These are phyloP conservation scores for Circinella minor DNA, from an alignment of 371 early-diverging fungal genomes.

Conservation along the genomic window DNA sequence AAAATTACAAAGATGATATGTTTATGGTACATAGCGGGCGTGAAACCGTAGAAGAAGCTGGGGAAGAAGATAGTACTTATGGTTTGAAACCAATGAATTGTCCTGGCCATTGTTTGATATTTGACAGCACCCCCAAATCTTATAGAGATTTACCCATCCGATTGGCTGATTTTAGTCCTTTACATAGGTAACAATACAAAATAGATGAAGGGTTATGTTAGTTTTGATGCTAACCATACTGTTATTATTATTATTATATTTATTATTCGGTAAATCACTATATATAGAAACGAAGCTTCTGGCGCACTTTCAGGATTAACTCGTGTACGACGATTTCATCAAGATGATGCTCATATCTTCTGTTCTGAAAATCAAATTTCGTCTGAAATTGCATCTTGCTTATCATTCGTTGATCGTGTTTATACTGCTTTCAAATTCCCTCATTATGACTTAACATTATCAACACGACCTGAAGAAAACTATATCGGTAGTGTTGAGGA, in stretches of 20 bases:
- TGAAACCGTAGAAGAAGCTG: constrained; percentile 36
- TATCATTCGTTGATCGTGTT: constrained; percentile 89
- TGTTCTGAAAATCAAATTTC: constrained; percentile 79
- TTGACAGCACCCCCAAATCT: constrained; percentile 80
- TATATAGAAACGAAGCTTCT: constrained; percentile 83
- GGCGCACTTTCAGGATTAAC: constrained; percentile 95
- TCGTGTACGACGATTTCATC: constrained; percentile 94
- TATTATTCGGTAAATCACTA: background rate
- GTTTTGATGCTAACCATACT: no score
- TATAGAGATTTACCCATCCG: constrained; percentile 94
- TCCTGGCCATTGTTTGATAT: constrained; percentile 96
- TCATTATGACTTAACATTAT: constrained; percentile 85
- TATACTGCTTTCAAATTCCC: constrained; percentile 87
- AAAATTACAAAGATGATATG: constrained; percentile 89
- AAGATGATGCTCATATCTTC: constrained; percentile 99
- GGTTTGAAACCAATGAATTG: constrained; percentile 99
- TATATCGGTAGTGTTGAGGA: constrained; percentile 91
- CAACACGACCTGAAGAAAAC: constrained; percentile 94
- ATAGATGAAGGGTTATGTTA: background rate
- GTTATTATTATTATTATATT: background rate
- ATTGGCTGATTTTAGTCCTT: constrained; percentile 94
- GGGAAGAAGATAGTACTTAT: constrained; percentile 63
- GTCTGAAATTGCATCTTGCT: constrained; percentile 79
- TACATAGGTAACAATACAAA: constrained; percentile 70
- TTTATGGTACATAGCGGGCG: constrained; percentile 61